A percentile compares a stretch with the other conserved stretches of the same genome.
Conservation (phyloP, 2,329 filamentous ascomycete species). For the Waltergamsia citrina region DNA sequence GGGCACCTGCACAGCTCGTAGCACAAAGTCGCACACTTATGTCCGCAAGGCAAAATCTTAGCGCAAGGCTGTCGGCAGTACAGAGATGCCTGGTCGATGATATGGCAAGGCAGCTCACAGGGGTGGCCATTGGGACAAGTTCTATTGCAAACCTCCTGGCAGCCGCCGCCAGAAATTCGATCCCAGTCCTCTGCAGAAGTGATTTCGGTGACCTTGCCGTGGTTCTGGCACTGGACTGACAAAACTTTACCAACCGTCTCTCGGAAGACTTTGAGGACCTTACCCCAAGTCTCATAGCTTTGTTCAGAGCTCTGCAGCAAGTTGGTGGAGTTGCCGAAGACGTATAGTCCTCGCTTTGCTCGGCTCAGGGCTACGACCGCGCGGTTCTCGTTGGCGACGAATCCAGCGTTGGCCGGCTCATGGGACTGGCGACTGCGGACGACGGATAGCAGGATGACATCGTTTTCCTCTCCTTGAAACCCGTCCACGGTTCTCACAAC, state of each 20-base stretch:
- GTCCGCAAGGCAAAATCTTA: not conserved
- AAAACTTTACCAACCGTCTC: constrained; percentile 26
- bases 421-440: constrained; percentile 56
- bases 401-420: constrained; percentile 48
- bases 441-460: constrained; percentile 70
- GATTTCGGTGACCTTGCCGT: constrained; percentile 42
- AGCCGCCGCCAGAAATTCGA: constrained; percentile 10
- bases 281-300: constrained; percentile 29
- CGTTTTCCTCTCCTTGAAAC: constrained; percentile 88
- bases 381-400: constrained; percentile 54
- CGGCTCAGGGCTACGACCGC: constrained; percentile 54
- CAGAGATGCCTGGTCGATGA: not conserved
- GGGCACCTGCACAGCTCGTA: not conserved
- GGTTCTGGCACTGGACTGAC: constrained; percentile 54
- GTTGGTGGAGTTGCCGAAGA: constrained; percentile 67
- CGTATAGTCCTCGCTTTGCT: constrained; percentile 69
- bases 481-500: constrained; percentile 72
- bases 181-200: constrained; percentile 43
- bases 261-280: constrained; percentile 28
- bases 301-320: constrained; percentile 33
- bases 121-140: not conserved
- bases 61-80: not conserved
- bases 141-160: not conserved
- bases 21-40: not conserved
- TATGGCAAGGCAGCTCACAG: not conserved